Base-by-base conservation (phyloP, 305 asterid species). In the Andrographis paniculata region DNA sequence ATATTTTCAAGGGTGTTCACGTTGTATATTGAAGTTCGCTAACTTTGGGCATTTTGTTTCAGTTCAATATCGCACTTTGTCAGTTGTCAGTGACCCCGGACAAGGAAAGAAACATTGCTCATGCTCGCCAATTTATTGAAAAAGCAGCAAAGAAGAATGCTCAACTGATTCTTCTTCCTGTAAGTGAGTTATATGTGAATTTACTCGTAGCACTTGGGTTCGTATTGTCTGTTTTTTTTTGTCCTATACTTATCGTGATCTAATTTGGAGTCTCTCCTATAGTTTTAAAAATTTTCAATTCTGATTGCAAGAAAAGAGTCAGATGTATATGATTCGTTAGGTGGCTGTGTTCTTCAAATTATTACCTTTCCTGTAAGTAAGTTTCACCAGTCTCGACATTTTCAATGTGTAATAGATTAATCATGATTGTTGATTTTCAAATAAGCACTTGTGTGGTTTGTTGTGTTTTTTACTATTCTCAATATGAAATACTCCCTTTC, bases 11-110 rank as follows among this genome's bases (percentile, higher is more conserved):
- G n/a, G n/a, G n/a, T n/a, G n/a, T n/a, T n/a, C n/a, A n/a, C n/a
- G n/a, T n/a, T n/a, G n/a, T n/a, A n/a, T n/a, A n/a, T n/a, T n/a
- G n/a, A n/a, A n/a, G 20, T 50, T 14, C 21, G 18, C 40, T 21
- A 27, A 23, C 9, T 24, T 38, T 53, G 40, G 40, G 8, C 33
- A 60, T 14, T 14, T 8, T 35, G 4, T 71, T 77, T 61, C 87
- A 86, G 96, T 86, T 82, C 75, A 79, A 86, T 56, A 79, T 86
- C 41, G 93, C 84, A 44, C 94, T 86, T 48, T 86, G 96, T 68
- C 96, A 82, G 70, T 74, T 86, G 58, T 68, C 66, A 3, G 94
- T 86, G 42, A 74, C 77, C 21, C 58, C 60, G 14, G 80, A 86
- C 69, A 82, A 86, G 76, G 89, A 70, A 40, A 66, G 61, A 48